phyloP scores from a whole-genome alignment of 116 monocot species.

The Trichopus zeylanicus region DNA sequence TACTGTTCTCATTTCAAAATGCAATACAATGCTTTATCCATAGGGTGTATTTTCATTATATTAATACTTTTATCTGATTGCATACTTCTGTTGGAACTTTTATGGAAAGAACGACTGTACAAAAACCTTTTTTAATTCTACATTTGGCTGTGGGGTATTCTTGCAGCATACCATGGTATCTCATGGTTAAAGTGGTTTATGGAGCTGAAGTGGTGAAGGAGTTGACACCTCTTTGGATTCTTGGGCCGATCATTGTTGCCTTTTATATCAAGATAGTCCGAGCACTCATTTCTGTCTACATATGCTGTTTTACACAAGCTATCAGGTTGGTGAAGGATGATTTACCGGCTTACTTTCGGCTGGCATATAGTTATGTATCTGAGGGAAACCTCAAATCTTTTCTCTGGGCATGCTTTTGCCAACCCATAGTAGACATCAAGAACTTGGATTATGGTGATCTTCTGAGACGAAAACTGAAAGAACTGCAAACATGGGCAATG shows the following conservation, averaged over 20 bases:
- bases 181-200: slow-evolving; percentile 41
- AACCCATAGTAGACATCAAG: slow-evolving; percentile 43
- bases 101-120: no score
- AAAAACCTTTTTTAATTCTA: no score
- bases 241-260: slow-evolving; percentile 54
- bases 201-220: slow-evolving; percentile 64
- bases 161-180: slow-evolving; percentile 68
- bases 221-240: slow-evolving; percentile 62
- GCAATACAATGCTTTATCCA: no score
- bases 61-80: no score
- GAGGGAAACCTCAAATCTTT: slow-evolving; percentile 41
- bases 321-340: slow-evolving; percentile 27
- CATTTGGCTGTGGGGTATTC: background rate
- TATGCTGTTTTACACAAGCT: slow-evolving; percentile 39
- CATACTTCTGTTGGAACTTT: no score
- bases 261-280: slow-evolving; percentile 52
- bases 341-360: slow-evolving; percentile 29
- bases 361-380: slow-evolving; percentile 28
- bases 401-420: slow-evolving; percentile 19
- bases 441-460: slow-evolving; percentile 39
- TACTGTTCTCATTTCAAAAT: no score
- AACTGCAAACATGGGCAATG: slow-evolving; percentile 38
- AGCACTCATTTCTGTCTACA: slow-evolving; percentile 39
- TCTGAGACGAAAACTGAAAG: slow-evolving; percentile 23
- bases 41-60: no score